Conservation (phyloP, 73 alveolate genomes). For the Loxodes magnus region DNA sequence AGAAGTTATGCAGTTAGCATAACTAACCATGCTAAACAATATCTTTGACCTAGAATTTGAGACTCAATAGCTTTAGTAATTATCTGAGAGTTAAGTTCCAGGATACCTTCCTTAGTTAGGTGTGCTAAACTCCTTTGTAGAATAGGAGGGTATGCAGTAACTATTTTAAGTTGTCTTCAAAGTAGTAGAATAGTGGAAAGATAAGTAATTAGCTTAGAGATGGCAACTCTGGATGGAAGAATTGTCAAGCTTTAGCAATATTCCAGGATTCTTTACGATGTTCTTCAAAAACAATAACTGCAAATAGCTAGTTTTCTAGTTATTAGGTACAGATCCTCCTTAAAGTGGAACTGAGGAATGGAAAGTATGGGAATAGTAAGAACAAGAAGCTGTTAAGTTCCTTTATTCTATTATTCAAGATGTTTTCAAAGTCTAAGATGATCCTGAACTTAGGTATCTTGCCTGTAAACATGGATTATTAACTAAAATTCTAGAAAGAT, state of each 20-base stretch:
- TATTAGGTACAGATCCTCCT: constrained; percentile 28
- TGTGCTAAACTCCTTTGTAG: constrained; percentile 24
- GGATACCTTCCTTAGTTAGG: too few species aligned
- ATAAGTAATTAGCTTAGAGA: constrained; percentile 15
- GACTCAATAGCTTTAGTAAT: too few species aligned
- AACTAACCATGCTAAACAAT: too few species aligned
- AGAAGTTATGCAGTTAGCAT: too few species aligned
- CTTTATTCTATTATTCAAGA: constrained; percentile 22
- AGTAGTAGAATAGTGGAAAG: constrained; percentile 22
- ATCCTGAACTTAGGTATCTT: constrained; percentile 25
- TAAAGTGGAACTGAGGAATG: background rate
- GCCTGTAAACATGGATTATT: constrained; percentile 27
- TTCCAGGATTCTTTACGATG: constrained; percentile 39
- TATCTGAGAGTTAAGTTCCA: too few species aligned
- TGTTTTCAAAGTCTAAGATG: constrained; percentile 20
- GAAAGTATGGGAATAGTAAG: constrained; percentile 28
- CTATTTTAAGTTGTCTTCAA: constrained; percentile 21
- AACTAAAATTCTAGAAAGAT: constrained; percentile 18
- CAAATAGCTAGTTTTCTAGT: constrained; percentile 32
- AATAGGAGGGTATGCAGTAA: constrained; percentile 23
- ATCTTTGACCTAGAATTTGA: too few species aligned
- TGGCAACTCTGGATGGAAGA: constrained; percentile 43
- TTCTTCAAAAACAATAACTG: constrained; percentile 21
- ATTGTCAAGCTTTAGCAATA: constrained; percentile 17
- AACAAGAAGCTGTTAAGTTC: constrained; percentile 21